Evolutionary conservation across 75 land plant species (phyloP), one percentile per base, ranked within the genome.

Genomic region (Pinus albicaulis): DNA sequence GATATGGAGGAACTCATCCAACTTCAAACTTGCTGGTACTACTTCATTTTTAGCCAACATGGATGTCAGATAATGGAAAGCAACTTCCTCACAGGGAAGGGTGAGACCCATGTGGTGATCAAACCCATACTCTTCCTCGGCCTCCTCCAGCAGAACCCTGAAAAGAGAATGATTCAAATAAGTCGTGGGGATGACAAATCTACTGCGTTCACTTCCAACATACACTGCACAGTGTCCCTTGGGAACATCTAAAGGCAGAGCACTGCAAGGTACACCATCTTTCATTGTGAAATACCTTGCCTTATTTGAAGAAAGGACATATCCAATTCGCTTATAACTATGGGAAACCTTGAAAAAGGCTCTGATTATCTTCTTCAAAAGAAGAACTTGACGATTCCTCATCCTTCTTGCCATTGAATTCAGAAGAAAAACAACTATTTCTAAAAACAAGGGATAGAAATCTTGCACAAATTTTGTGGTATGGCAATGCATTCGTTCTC

Each of bases 71-170:
- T 26, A 15, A 7, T 57, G 11, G 75, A 81, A 77, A 58, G 57
- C 41, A 20, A 16, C 78, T 72, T 87, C 86, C 20, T 87, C 80
- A 71, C 92, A 93, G 22, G 95, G 92, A 77, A 92, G 84, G 22
- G 82, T 80, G 53, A 90, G 85, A 3, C 66, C 66, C 66, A 63
- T 63, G 3, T 24, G 26, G 13, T 63, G 66, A 3, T 63, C 66
- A 63, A 63, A 63, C 56, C 95, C 95, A 74, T 88, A 92, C 69
- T 92, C 92, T 63, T 88, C 95, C 72, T 90, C 90, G 6, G 95
- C 89, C 62, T 89, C 86, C 76, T 87, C 82, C 19, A 90, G 79
- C 56, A 92, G 77, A 17, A 74, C 79, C 15, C 74, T 73, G 38
- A 92, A 88, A 73, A 81, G 75, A 48, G 87, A 86, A 71, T 86